A percentile compares a stretch with the other conserved stretches of the same genome.
Conservation (phyloP, 2,329 filamentous ascomycete genomes). For the Aspergillus eucalypticola region DNA sequence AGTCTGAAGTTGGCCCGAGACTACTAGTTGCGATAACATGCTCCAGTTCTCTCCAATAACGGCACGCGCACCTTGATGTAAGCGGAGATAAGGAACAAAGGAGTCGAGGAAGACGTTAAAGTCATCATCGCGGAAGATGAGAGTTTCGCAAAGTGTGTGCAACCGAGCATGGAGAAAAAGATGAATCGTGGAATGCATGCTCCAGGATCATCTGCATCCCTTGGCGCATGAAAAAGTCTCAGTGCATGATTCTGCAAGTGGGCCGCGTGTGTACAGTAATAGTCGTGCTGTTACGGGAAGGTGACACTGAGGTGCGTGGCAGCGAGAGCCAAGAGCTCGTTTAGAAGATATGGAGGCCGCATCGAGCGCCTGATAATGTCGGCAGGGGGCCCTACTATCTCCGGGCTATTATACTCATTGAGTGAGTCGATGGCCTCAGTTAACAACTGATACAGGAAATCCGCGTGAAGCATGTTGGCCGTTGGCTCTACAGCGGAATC, state of each 20-base stretch:
- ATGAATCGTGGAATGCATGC: constrained; percentile 17
- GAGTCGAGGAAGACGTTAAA: constrained; percentile 15
- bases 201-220: neutral
- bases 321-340: constrained; percentile 49
- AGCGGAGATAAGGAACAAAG: constrained; percentile 13
- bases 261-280: constrained; percentile 30
- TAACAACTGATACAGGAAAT: constrained; percentile 28
- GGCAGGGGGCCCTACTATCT: neutral
- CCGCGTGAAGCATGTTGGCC: constrained; percentile 30
- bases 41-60: constrained; percentile 10
- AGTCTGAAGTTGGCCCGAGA: neutral
- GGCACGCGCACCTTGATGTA: constrained; percentile 17
- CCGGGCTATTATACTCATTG: neutral
- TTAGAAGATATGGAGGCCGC: constrained; percentile 46
- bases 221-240: constrained; percentile 13
- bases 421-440: constrained; percentile 10
- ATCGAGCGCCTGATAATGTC: neutral
- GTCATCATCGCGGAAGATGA: constrained; percentile 6
- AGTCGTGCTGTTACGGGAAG: constrained; percentile 38
- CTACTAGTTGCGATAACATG: neutral
- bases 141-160: constrained; percentile 17
- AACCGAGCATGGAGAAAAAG: constrained; percentile 18
- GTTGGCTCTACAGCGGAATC: constrained; percentile 2
- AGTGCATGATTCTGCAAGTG: constrained; percentile 36
- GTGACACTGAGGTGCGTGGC: constrained; percentile 46